phyloP scores from a whole-genome alignment of 83 land plant genomes.

The Picea abies region DNA sequence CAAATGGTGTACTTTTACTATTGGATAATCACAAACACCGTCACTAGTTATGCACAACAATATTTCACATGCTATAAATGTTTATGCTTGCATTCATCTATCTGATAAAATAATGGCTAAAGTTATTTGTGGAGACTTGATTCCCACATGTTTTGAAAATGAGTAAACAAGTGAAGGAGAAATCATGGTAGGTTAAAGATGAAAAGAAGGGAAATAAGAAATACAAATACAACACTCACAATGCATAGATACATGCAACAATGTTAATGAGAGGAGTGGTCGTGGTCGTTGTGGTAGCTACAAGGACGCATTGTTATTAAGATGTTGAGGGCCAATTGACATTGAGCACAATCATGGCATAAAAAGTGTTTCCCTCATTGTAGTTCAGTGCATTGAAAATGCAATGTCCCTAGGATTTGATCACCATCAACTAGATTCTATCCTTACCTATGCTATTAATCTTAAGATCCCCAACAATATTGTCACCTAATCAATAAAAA shows the following conservation, averaged over 20 bases:
- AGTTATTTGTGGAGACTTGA: not conserved
- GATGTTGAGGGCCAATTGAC: conserved; percentile 14
- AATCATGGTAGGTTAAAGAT: conserved; percentile 34
- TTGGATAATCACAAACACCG: not conserved
- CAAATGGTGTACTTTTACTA: not conserved
- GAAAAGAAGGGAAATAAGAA: conserved; percentile 48
- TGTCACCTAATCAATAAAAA: conserved; percentile 55
- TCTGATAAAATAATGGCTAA: not conserved
- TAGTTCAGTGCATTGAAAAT: conserved; percentile 63
- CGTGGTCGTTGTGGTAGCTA: conserved; percentile 48
- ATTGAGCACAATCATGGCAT: conserved; percentile 51
- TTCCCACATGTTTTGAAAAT: not conserved
- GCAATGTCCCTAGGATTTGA: conserved; percentile 62
- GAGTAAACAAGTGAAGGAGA: conserved; percentile 18
- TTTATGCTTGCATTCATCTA: not conserved
- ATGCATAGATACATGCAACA: conserved; percentile 52
- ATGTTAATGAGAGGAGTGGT: conserved; percentile 58
- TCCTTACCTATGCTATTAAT: conserved; percentile 59
- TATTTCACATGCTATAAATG: not conserved
- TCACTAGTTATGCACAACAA: conserved; percentile 21
- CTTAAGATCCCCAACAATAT: conserved; percentile 56
- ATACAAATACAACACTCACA: conserved; percentile 47
- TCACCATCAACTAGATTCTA: conserved; percentile 43
- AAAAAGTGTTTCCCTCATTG: conserved; percentile 63
- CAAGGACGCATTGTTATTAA: not conserved